Evolutionary conservation across 1,139 yeast genomes (phyloP), one percentile per base, ranked within the genome.

Genomic region (Geotrichum siamense): DNA sequence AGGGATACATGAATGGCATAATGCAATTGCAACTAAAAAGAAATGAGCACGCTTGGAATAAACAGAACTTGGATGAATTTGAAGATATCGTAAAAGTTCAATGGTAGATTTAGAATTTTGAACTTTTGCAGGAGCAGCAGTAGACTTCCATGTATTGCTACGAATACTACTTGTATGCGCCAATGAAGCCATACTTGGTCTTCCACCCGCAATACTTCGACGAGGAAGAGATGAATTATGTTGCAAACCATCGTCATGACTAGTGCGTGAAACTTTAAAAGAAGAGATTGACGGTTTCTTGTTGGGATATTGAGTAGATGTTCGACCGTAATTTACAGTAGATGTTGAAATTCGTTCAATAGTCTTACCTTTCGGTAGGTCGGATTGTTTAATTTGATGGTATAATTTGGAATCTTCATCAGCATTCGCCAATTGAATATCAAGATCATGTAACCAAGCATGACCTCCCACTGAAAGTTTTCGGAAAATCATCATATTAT

Each of bases 1-100:
- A 1, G 98, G 97, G 38, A 86, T 67, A 60, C 97, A 91, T 0
- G 93, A 75, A 57, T 89, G 95, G 58, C 98, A 91, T 42, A 91
- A 67, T 0, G 98, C 94, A 44, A 93, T 67, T 1, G 91, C 74
- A 39, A 91, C 65, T 40, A 91, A 67, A 59, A 93, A 91, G 61
- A 89, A 82, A 49, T 75, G 78, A 2, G 86, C 93, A 53, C 75
- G 78, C 48, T 76, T 74, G 0, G 96, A 68, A 63, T 82, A 91
- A 2, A 77, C 53, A 0, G 85, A 70, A 36, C 78, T 68, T 0
- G 97, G 96, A 53, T 83, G 70, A 2, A 67, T 53, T 63, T 86
- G 94, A 27, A 91, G 65, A 57, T 80, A 82, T 52, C 69, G 69
- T 44, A 91, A 68, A 40, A 91, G 67, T 39, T 81, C 83, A 44